Conservation (phyloP, 768 basidiomycete genomes). For the Naganishia vishniacii region DNA sequence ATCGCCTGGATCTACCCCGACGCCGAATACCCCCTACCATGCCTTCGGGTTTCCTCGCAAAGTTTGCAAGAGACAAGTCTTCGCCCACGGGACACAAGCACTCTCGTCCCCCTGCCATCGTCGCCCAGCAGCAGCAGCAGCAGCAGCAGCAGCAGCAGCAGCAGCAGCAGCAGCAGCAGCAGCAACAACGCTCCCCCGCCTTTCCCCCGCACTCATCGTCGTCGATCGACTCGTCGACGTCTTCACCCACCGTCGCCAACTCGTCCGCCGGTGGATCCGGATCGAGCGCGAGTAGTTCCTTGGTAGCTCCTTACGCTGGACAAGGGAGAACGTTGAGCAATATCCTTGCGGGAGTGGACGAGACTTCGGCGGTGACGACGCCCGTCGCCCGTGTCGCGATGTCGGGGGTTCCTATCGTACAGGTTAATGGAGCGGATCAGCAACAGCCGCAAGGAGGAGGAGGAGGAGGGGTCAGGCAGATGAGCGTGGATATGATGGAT, state of each 20-base stretch:
- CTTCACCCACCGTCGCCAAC: neutral
- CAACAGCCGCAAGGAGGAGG: neutral
- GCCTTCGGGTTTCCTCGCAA: constrained; percentile 21
- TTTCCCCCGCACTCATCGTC: neutral
- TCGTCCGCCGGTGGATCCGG: constrained; percentile 17
- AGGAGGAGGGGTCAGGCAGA: constrained; percentile 11
- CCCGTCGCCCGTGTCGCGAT: constrained; percentile 17
- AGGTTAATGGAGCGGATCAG: neutral
- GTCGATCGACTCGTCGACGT: neutral
- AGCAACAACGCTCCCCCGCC: neutral
- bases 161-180: constrained; percentile 1
- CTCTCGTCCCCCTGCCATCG: neutral
- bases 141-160: constrained; percentile 14
- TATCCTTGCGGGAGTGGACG: neutral
- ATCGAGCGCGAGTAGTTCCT: constrained; percentile 1
- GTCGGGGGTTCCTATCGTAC: neutral
- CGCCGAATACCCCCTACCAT: constrained; percentile 1
- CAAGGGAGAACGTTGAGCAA: constrained; percentile 18
- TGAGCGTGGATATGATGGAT: constrained; percentile 45
- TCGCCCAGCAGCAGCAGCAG: constrained; percentile 14
- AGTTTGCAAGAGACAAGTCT: constrained; percentile 21
- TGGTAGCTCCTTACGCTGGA: neutral
- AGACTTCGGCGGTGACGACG: neutral
- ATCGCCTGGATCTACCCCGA: neutral
- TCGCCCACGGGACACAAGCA: neutral